Percentiles rank a stretch among this genome's conserved stretches.
phyloP scores from a whole-genome alignment of 129 eudicot genomes.

The Flaveria sonorensis region DNA sequence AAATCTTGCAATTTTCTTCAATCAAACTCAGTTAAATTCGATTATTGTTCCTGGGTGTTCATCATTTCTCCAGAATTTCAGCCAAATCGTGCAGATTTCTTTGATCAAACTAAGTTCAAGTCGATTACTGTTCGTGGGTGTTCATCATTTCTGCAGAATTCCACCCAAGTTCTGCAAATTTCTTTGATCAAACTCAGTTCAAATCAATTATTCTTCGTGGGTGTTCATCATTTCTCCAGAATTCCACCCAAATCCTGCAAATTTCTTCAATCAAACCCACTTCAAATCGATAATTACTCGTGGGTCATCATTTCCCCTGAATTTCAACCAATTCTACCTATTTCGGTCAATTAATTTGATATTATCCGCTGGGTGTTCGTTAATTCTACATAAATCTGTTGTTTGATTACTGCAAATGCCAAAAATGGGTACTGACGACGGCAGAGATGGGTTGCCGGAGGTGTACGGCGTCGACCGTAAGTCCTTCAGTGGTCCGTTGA shows the following conservation, averaged over 20 bases:
- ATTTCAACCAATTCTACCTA: no score
- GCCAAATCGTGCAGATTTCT: no score
- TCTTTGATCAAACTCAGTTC: not conserved
- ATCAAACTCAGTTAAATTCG: not conserved
- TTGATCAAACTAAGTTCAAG: no score
- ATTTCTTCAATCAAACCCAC: not conserved
- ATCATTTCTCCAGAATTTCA: no score
- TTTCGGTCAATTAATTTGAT: not conserved
- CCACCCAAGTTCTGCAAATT: not conserved
- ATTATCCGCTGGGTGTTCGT: not conserved
- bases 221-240: not conserved
- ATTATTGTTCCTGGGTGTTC: not conserved
- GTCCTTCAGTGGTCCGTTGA: constrained; percentile 6
- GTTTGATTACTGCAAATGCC: not conserved
- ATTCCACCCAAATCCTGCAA: not conserved
- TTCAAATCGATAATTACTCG: not conserved
- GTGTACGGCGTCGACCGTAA: constrained; percentile 1
- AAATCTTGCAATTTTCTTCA: not conserved
- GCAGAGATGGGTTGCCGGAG: constrained; percentile 14
- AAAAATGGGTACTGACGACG: not conserved
- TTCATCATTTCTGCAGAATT: not conserved
- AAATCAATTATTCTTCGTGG: not conserved
- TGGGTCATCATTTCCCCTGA: not conserved
- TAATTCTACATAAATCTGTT: not conserved
- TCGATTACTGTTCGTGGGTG: no score